These are phyloP conservation scores for Colletotrichum lupini DNA, from an alignment of 2,329 filamentous ascomycete species.

Conservation along the genomic window DNA sequence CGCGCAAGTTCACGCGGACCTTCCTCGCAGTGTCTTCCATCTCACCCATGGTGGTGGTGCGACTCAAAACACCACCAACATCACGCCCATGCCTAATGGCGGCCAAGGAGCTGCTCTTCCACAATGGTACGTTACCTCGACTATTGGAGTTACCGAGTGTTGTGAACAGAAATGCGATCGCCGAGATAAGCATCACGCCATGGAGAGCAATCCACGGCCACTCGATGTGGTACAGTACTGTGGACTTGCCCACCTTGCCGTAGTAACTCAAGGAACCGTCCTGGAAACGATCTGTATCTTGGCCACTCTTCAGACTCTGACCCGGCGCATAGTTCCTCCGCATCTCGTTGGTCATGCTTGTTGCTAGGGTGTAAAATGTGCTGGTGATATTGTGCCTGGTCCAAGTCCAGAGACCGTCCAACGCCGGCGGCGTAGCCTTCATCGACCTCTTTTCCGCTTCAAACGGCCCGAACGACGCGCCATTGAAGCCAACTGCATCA, in stretches of 20 bases:
- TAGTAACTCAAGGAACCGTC: neutral
- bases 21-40: slow-evolving; percentile 26
- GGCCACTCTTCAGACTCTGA: neutral
- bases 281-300: neutral
- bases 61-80: neutral
- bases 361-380: neutral
- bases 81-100: slow-evolving; percentile 7
- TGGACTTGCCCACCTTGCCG: neutral
- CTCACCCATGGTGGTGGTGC: slow-evolving; percentile 13
- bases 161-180: neutral
- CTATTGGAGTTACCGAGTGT: neutral
- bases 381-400: neutral
- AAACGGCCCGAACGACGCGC: neutral
- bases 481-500: neutral
- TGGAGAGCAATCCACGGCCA: slow-evolving; percentile 27
- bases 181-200: neutral
- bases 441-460: neutral
- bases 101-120: slow-evolving; percentile 28
- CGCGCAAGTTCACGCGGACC: neutral
- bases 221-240: slow-evolving; percentile 5
- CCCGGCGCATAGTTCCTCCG: neutral
- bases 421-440: neutral
- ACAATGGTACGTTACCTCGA: neutral
- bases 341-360: slow-evolving; percentile 24
- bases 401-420: neutral